A percentile compares a stretch with the other conserved stretches of the same genome.
These are phyloP conservation scores for Eimeria zaria DNA, from an alignment of 169 alveolate genomes.

Conservation along the genomic window DNA sequence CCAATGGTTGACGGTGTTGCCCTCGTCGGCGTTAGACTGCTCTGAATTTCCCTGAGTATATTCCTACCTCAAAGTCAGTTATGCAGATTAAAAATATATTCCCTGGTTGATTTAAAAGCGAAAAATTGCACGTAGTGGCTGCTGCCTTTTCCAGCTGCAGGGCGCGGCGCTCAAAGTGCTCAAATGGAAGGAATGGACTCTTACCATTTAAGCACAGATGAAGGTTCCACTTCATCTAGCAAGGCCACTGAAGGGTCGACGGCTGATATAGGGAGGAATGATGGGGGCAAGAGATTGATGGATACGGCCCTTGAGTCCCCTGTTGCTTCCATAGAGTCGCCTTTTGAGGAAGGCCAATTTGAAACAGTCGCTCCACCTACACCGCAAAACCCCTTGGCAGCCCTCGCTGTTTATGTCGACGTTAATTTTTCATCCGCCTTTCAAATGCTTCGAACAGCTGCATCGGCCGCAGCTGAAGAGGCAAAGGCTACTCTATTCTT, in stretches of 20 bases:
- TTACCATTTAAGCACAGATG: background rate
- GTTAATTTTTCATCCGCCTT: conserved; percentile 13
- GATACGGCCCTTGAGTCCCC: background rate
- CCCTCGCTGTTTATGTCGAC: conserved; percentile 59
- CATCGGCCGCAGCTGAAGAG: conserved; percentile 45
- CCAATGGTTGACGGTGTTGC: conserved; percentile 39
- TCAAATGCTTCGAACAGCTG: conserved; percentile 66
- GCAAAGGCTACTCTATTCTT: background rate
- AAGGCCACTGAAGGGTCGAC: conserved; percentile 11
- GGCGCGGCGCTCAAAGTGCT: background rate
- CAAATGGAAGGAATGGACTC: conserved; percentile 8
- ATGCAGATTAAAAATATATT: background rate
- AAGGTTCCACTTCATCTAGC: conserved; percentile 14
- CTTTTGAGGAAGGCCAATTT: background rate
- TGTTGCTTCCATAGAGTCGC: background rate
- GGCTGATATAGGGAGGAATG: background rate
- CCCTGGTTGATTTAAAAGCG: background rate
- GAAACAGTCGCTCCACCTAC: conserved; percentile 31
- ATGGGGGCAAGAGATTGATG: background rate
- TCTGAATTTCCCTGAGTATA: background rate
- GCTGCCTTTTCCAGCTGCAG: background rate
- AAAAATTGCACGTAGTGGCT: background rate
- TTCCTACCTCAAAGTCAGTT: background rate
- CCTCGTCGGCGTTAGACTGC: conserved; percentile 21
- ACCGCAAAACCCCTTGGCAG: conserved; percentile 26